These are phyloP conservation scores for Trichothecium roseum DNA, from an alignment of 2,329 filamentous ascomycete species.

Conservation along the genomic window DNA sequence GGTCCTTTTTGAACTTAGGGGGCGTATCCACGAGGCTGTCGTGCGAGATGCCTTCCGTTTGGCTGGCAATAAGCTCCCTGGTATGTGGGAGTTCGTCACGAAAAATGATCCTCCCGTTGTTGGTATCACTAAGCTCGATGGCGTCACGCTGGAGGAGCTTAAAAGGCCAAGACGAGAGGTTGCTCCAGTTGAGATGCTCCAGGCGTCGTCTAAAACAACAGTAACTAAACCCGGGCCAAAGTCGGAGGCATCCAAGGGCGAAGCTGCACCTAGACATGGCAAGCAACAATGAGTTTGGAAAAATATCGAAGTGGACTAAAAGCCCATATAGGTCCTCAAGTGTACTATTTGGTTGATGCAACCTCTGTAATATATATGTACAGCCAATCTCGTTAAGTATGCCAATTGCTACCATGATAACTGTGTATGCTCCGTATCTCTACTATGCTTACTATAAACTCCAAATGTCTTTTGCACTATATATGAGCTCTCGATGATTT, in stretches of 20 bases:
- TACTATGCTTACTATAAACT: too few relatives aligned
- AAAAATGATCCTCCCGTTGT: constrained; percentile 86
- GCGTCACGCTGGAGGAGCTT: constrained; percentile 71
- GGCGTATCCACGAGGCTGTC: constrained; percentile 87
- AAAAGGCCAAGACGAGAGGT: constrained; percentile 67
- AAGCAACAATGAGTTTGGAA: constrained; percentile 11
- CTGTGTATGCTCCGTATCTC: too few relatives aligned
- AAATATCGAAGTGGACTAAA: neutral
- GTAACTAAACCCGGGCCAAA: constrained; percentile 21
- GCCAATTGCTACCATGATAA: too few relatives aligned
- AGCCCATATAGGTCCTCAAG: constrained; percentile 3
- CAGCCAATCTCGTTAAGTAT: too few relatives aligned
- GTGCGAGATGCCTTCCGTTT: constrained; percentile 87
- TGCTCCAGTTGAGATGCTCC: constrained; percentile 30
- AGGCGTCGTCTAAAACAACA: constrained; percentile 20
- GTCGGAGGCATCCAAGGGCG: constrained; percentile 19
- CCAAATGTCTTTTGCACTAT: too few relatives aligned
- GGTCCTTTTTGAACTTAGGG: constrained; percentile 86
- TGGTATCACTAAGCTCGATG: constrained; percentile 83
- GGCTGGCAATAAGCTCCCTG: constrained; percentile 89
- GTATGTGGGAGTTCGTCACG: constrained; percentile 90
- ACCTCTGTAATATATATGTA: neutral
- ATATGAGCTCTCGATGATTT: too few relatives aligned
- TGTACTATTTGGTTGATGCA: neutral
- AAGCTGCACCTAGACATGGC: constrained; percentile 7